Evolutionary conservation across 176 grass and related monocot species (phyloP), one percentile per base, ranked within the genome.

Genomic region (Carex kokanica): DNA sequence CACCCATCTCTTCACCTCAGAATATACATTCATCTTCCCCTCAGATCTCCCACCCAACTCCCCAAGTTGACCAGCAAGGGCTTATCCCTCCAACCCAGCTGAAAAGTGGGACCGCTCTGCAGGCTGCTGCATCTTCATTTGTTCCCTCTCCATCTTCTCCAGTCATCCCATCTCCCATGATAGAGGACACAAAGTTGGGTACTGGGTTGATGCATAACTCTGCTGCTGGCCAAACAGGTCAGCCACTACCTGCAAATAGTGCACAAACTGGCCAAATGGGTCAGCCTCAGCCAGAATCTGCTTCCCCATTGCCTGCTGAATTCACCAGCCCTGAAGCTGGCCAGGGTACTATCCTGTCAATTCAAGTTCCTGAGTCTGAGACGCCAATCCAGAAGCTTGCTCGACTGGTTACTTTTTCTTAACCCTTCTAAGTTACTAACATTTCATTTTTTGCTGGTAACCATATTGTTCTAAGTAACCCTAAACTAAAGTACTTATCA

Each of bases 21-120:
- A 98, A 89, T 75, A 80, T 91, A 40, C 95, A 98, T 93, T 84
- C 92, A 74, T 95, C 92, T 83, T 95, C 96, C 60, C 96, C 93
- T 72, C 96, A 99, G 87, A 93, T 95, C 86, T 95, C 92, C 12
- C 86, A 91, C 71, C 88, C 89, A 87, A 95, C 91, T 84, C 93
- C 95, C 79, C 93, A 95, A 85, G 70, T 99, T 86, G 96, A 99
- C 86, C 96, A 94, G 81, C 92, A 95, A 21, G 89, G 59, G 89
- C 49, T 91, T 17, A 83, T 98, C 84, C 80, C 88, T 74, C 49
- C 72, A 17, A 84, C 95, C 88, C 95, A 94, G 79, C 27, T 93
- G 68, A 99, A 99, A 89, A 82, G 84, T 32, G 92, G 86, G 77
- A 93, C 96, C 53, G 91, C 90, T 81, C 87, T 93, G 84, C 88